These are phyloP conservation scores for Neurospora sp. DNA, from an alignment of 495 filamentous ascomycete genomes.

Conservation along the genomic window DNA sequence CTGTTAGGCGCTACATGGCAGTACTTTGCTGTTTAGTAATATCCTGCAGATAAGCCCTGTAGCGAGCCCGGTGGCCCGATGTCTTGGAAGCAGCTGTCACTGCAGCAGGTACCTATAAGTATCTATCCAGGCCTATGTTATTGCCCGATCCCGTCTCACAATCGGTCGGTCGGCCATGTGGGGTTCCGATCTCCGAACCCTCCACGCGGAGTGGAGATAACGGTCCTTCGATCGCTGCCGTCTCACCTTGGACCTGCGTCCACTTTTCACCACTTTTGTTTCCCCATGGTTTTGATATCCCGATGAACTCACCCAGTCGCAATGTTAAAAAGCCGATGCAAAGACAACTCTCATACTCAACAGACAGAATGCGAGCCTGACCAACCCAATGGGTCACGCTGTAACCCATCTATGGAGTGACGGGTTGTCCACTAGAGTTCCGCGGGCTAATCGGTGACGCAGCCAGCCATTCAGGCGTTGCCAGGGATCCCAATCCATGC, in stretches of 20 bases:
- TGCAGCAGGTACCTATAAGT: background rate
- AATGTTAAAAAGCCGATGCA: background rate
- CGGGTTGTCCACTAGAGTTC: background rate
- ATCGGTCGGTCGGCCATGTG: background rate
- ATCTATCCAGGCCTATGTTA: background rate
- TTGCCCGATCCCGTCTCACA: background rate
- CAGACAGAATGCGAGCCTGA: background rate
- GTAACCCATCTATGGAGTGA: background rate
- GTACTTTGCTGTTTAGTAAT: background rate
- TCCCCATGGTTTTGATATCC: background rate
- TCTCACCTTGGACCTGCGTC: background rate
- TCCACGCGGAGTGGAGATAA: background rate
- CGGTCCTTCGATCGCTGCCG: background rate
- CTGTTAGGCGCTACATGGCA: background rate
- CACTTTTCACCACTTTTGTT: background rate
- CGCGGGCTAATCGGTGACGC: conserved; percentile 3
- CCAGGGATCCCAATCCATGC: background rate
- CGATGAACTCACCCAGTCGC: background rate
- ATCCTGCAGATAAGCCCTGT: background rate
- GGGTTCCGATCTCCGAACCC: background rate
- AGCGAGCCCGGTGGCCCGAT: background rate
- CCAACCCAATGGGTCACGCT: background rate
- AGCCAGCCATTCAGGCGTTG: background rate
- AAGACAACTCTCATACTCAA: background rate
- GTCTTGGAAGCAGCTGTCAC: background rate